Base-by-base conservation (phyloP, 257 asterid species). In the Ophiorrhiza pumila region DNA sequence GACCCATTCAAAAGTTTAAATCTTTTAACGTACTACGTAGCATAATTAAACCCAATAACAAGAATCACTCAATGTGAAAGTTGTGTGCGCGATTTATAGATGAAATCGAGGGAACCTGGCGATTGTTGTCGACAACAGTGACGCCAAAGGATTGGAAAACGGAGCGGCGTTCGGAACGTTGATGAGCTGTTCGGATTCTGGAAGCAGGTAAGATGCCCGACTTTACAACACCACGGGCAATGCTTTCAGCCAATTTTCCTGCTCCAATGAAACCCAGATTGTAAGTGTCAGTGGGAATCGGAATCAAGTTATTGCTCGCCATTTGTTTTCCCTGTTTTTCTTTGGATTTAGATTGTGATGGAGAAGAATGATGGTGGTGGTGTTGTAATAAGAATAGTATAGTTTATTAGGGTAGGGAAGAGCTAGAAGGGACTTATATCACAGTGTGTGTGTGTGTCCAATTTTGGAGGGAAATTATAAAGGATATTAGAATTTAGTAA, bases 201-300 rank as follows among this genome's bases (percentile, higher is more conserved):
- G 91, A 80, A 82, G 95, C 91, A 46, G 97, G 96, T 80, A 94
- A 76, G n/a, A 83, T 42, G 10, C 93, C 96, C 0, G 96, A 94
- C 4, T 85, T 85, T 74, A 89, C 90, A 6, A 89, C 91, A 35
- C 97, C 98, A 70, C 91, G 90, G 29, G 96, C 97, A 65, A 94
- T 91, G 87, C 97, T 94, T 80, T 91, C 98, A 6, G 98, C 96
- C 93, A 94, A 79, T 84, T 94, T 94, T 1, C 98, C 98, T 60
- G 97, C 98, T 68, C 98, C 98, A 41, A 94, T 83, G 53, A 94
- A 94, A 4, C 98, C 97, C 39, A 94, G 83, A 56, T 85, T 91
- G 89, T 77, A 93, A n/a, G 88, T 75, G 31, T 91, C 97, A 10
- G 74, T 47, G 25, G 90, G 87, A 74, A 89, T 81, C 2, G 91